Percentiles rank a stretch among this genome's conserved stretches.
These are phyloP conservation scores for Coelastrella sp. DNA, from an alignment of 139 green algal genomes.

Conservation along the genomic window DNA sequence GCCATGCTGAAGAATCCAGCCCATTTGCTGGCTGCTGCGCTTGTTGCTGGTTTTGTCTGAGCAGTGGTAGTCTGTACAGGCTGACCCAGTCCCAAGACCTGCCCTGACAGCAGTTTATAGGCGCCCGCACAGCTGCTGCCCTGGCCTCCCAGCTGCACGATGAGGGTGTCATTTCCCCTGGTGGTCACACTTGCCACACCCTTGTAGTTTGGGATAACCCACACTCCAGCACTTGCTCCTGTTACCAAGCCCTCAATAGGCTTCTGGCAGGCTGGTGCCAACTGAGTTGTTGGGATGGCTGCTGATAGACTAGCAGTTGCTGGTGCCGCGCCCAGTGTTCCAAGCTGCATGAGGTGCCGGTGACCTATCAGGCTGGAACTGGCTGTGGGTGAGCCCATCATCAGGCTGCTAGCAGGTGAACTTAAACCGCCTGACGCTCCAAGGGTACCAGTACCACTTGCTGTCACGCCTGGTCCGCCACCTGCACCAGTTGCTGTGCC, in stretches of 20 bases:
- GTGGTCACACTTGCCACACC: constrained; percentile 31
- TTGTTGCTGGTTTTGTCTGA: not conserved
- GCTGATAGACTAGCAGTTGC: not conserved
- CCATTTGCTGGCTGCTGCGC: not conserved
- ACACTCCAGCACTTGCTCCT: not conserved
- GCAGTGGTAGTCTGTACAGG: not conserved
- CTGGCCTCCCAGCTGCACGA: constrained; percentile 27
- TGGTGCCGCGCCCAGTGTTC: not conserved
- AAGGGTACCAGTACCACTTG: not conserved
- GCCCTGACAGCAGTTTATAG: constrained; percentile 25
- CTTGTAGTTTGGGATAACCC: constrained; percentile 29
- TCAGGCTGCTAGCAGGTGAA: not conserved
- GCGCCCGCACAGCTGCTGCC: constrained; percentile 31
- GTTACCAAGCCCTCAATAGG: constrained; percentile 19
- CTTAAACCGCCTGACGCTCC: not conserved
- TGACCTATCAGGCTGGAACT: not conserved
- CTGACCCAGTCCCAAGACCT: constrained; percentile 29
- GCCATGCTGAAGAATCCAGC: not conserved
- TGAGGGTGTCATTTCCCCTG: constrained; percentile 32
- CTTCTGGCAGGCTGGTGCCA: constrained; percentile 17
- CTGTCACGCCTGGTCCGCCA: not conserved
- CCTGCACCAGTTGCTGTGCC: not conserved
- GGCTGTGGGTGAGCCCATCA: not conserved
- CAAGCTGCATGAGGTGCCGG: constrained; percentile 29
- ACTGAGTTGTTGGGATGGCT: not conserved